Percentiles rank a stretch among this genome's conserved stretches.
Evolutionary conservation across 2,329 filamentous ascomycete genomes (phyloP).

Genomic region (Lecanosticta acicola): DNA sequence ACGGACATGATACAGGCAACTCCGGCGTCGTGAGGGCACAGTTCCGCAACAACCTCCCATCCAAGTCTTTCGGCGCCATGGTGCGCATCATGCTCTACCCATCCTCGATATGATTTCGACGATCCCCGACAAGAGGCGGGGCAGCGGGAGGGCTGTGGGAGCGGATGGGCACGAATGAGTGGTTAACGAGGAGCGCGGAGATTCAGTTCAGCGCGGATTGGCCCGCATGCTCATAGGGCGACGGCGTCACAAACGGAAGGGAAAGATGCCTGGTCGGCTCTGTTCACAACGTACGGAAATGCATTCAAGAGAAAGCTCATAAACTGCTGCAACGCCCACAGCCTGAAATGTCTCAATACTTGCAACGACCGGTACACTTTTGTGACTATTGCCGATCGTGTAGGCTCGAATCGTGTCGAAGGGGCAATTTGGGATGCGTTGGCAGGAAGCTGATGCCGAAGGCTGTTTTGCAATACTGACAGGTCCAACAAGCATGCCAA

Average conservation of each 20-base stretch:
- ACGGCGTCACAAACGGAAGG: constrained; percentile 7
- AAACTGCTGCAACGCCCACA: not conserved
- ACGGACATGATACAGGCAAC: constrained; percentile 61
- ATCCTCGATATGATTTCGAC: constrained; percentile 33
- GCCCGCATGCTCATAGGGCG: constrained; percentile 8
- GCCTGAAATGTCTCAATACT: not conserved
- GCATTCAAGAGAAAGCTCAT: constrained; percentile 3
- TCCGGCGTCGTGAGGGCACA: constrained; percentile 96
- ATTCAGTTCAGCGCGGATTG: constrained; percentile 4
- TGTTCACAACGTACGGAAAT: constrained; percentile 2
- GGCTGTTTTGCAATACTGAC: too few relatives aligned
- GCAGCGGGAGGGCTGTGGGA: constrained; percentile 4
- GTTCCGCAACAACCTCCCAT: constrained; percentile 92
- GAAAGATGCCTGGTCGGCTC: not conserved
- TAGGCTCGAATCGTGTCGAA: too few relatives aligned
- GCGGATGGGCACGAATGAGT: constrained; percentile 1
- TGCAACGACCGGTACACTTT: not conserved
- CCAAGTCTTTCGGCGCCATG: constrained; percentile 81
- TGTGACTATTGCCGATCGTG: too few relatives aligned
- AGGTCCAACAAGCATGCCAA: too few relatives aligned
- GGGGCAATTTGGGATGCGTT: too few relatives aligned
- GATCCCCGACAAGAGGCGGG: not conserved
- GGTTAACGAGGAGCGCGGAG: not conserved
- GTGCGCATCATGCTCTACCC: constrained; percentile 39
- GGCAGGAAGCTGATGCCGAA: too few relatives aligned